Evolutionary conservation across 768 basidiomycete species (phyloP).

Genomic region (Lanmaoa rubissima): DNA sequence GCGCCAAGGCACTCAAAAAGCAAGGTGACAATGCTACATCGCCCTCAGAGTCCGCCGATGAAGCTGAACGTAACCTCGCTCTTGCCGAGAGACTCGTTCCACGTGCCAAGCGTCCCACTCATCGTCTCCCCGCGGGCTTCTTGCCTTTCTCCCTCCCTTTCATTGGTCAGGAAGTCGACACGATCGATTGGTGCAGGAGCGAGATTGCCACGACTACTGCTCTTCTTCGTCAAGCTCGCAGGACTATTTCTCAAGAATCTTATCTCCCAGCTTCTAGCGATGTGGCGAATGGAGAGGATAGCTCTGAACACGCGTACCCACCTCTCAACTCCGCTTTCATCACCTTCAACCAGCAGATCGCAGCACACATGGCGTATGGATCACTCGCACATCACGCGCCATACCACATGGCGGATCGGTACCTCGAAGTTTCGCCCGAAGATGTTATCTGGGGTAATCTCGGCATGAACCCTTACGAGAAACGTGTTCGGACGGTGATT

Average conservation of each 20-base stretch:
- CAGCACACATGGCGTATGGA: constrained; percentile 85
- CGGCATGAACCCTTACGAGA: constrained; percentile 85
- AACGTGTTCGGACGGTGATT: constrained; percentile 59
- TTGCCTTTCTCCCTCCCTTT: constrained; percentile 59
- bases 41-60: constrained; percentile 19
- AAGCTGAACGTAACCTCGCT: constrained; percentile 30
- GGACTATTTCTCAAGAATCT: constrained; percentile 20
- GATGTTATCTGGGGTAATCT: constrained; percentile 95
- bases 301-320: constrained; percentile 44
- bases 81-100: constrained; percentile 62
- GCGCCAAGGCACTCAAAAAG: constrained; percentile 52
- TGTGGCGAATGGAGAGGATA: constrained; percentile 8
- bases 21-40: constrained; percentile 25
- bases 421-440: constrained; percentile 78
- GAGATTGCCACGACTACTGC: constrained; percentile 62
- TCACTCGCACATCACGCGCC: constrained; percentile 76
- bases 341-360: constrained; percentile 89
- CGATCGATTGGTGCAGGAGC: constrained; percentile 83
- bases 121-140: constrained; percentile 59
- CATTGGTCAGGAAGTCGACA: constrained; percentile 86
- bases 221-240: constrained; percentile 51
- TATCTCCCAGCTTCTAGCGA: constrained; percentile 24
- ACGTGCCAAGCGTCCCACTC: constrained; percentile 69
- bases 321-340: constrained; percentile 77
- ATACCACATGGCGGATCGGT: constrained; percentile 73